Conservation (phyloP, 768 basidiomycete genomes). For the Lactifluus subvellereus region DNA sequence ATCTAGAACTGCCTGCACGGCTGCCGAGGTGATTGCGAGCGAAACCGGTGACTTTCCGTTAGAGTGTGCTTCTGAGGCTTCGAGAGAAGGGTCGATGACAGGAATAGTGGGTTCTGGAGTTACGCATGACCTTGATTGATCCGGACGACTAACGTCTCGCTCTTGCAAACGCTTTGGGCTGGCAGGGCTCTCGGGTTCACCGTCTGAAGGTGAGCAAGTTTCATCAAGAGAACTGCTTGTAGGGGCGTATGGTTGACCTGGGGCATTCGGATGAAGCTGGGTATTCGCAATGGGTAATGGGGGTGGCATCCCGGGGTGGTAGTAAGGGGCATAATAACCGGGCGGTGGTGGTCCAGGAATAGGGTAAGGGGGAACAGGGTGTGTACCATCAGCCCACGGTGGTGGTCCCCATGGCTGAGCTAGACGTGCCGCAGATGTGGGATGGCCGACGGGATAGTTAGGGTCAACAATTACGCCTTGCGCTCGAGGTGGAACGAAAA, state of each 20-base stretch:
- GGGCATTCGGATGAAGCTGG: conserved; percentile 7
- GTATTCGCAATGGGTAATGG: conserved; percentile 26
- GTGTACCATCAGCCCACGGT: conserved; percentile 35
- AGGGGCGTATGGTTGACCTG: conserved; percentile 3
- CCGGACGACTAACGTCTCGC: neutral
- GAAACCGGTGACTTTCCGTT: conserved; percentile 19
- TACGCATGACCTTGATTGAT: conserved; percentile 1
- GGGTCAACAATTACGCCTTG: conserved; percentile 40
- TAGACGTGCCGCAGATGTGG: conserved; percentile 47
- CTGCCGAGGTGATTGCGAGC: conserved; percentile 26
- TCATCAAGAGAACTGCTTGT: conserved; percentile 3
- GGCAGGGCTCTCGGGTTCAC: conserved; percentile 2
- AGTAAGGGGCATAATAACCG: conserved; percentile 19
- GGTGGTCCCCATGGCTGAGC: conserved; percentile 34
- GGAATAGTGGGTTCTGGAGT: conserved; percentile 20
- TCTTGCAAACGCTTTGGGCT: conserved; percentile 17
- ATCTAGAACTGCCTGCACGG: conserved; percentile 34
- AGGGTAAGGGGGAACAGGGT: conserved; percentile 19
- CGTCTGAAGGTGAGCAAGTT: conserved; percentile 6
- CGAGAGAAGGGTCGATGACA: conserved; percentile 38
- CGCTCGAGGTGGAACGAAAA: conserved; percentile 28
- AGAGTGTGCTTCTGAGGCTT: conserved; percentile 24
- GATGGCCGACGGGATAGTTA: conserved; percentile 42
- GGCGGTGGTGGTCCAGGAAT: conserved; percentile 19
- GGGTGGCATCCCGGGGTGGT: conserved; percentile 25